phyloP scores from a whole-genome alignment of 257 asterid genomes.

The Nicotiana tomentosiformis region DNA sequence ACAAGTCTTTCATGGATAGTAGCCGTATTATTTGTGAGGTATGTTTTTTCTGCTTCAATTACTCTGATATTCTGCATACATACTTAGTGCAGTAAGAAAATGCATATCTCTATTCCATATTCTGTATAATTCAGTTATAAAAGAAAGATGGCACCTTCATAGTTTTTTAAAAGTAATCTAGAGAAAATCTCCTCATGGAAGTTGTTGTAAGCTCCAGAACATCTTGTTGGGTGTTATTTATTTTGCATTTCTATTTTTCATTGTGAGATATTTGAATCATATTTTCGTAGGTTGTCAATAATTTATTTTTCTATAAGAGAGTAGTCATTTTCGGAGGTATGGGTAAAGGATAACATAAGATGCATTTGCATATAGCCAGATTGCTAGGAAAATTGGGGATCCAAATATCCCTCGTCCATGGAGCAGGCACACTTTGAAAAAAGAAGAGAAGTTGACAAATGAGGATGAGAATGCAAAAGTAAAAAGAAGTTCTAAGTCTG shows the following conservation, averaged over 20 bases:
- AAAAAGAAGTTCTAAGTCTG: slow-evolving; percentile 26
- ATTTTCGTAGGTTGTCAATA: neutral
- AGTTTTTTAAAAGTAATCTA: neutral
- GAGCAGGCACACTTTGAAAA: slow-evolving; percentile 75
- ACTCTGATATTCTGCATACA: neutral
- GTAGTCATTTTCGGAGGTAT: neutral
- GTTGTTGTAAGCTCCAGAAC: neutral
- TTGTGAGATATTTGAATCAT: neutral
- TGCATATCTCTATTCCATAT: neutral
- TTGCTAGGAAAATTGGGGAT: slow-evolving; percentile 89
- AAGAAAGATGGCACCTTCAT: neutral
- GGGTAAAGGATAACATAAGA: slow-evolving; percentile 10
- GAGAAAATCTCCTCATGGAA: neutral
- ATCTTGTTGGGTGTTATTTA: neutral
- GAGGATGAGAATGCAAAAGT: slow-evolving; percentile 27
- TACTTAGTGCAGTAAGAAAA: neutral
- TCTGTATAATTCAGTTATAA: neutral
- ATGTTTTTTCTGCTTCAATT: slow-evolving; percentile 14
- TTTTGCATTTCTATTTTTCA: neutral
- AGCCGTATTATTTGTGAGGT: slow-evolving; percentile 79
- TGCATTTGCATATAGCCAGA: slow-evolving; percentile 42
- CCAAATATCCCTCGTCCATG: slow-evolving; percentile 87
- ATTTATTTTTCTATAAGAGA: neutral
- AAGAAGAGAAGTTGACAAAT: slow-evolving; percentile 34
- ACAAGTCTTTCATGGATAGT: slow-evolving; percentile 67